phyloP scores from a whole-genome alignment of 768 basidiomycete species.

The Tremella yokohamensis region DNA sequence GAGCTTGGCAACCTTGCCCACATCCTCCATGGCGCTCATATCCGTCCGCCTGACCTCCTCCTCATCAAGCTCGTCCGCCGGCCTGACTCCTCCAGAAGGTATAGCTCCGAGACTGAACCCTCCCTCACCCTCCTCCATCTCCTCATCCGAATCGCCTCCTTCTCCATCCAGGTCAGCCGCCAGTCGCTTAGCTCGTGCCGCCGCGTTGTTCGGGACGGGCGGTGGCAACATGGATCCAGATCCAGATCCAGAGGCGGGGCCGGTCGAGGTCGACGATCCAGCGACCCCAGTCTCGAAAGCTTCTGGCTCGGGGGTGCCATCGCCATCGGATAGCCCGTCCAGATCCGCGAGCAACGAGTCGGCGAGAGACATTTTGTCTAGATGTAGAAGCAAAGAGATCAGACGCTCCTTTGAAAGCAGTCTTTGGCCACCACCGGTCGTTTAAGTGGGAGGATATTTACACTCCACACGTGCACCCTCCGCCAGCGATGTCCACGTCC shows the following conservation, averaged over 20 bases:
- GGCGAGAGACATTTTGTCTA: slow-evolving; percentile 59
- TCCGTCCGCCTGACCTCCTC: slow-evolving; percentile 97
- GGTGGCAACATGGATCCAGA: slow-evolving; percentile 47
- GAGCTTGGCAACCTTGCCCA: slow-evolving; percentile 80
- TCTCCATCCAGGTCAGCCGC: slow-evolving; percentile 60
- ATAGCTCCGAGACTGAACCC: slow-evolving; percentile 53
- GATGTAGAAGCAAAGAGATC: slow-evolving; percentile 2
- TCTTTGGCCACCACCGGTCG: too few relatives aligned
- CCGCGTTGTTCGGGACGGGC: slow-evolving; percentile 28
- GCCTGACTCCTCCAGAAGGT: slow-evolving; percentile 70
- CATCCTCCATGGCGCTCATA: slow-evolving; percentile 75
- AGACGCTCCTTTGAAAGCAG: background rate
- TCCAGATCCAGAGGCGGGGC: slow-evolving; percentile 16
- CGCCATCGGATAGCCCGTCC: slow-evolving; percentile 71
- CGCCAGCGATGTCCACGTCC: too few relatives aligned
- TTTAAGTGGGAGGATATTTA: too few relatives aligned
- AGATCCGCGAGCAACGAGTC: slow-evolving; percentile 91
- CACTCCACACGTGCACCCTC: too few relatives aligned
- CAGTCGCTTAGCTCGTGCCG: slow-evolving; percentile 18
- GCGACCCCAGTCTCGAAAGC: slow-evolving; percentile 11
- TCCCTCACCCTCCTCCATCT: slow-evolving; percentile 58
- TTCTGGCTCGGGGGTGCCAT: slow-evolving; percentile 11
- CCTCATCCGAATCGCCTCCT: slow-evolving; percentile 55
- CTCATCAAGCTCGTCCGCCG: slow-evolving; percentile 90
- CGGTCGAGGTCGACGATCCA: slow-evolving; percentile 16